These are phyloP conservation scores for Nigrospora oryzae DNA, from an alignment of 2,329 filamentous ascomycete species.

Conservation along the genomic window DNA sequence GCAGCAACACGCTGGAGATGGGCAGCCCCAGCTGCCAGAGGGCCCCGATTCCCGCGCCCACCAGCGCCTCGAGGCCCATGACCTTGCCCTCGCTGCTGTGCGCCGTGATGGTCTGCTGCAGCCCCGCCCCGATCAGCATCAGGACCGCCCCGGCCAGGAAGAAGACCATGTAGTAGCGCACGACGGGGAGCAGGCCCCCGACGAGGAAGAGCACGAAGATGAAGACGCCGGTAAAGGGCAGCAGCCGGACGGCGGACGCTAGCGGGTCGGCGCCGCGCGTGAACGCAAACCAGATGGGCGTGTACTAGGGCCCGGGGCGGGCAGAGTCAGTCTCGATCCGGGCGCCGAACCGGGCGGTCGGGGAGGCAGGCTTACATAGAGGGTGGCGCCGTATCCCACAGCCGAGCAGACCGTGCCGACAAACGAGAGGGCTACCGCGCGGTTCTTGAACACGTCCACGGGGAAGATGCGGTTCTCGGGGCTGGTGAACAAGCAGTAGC, in stretches of 20 bases:
- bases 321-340: neutral
- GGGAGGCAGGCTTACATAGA: constrained; percentile 24
- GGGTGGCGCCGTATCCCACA: constrained; percentile 26
- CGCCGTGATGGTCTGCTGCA: constrained; percentile 15
- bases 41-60: constrained; percentile 22
- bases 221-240: constrained; percentile 35
- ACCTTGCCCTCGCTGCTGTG: constrained; percentile 15
- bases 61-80: constrained; percentile 20
- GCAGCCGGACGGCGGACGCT: constrained; percentile 28
- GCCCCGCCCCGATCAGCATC: constrained; percentile 14
- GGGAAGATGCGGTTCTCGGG: constrained; percentile 34
- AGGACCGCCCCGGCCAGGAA: constrained; percentile 19
- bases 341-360: neutral
- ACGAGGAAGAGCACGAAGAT: constrained; percentile 50
- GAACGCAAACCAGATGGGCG: constrained; percentile 48
- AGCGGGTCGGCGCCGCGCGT: constrained; percentile 30
- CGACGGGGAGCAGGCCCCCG: constrained; percentile 26
- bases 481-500: constrained; percentile 33
- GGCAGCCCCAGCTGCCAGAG: constrained; percentile 21
- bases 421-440: constrained; percentile 31
- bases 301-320: constrained; percentile 24
- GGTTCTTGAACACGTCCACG: constrained; percentile 27
- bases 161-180: constrained; percentile 27
- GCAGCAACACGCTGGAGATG: constrained; percentile 17
- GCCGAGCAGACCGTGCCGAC: constrained; percentile 26